A percentile compares a stretch with the other conserved stretches of the same genome.
Conservation (phyloP, 2,329 filamentous ascomycete genomes). For the Dryadomyces quercus-mongolicae region DNA sequence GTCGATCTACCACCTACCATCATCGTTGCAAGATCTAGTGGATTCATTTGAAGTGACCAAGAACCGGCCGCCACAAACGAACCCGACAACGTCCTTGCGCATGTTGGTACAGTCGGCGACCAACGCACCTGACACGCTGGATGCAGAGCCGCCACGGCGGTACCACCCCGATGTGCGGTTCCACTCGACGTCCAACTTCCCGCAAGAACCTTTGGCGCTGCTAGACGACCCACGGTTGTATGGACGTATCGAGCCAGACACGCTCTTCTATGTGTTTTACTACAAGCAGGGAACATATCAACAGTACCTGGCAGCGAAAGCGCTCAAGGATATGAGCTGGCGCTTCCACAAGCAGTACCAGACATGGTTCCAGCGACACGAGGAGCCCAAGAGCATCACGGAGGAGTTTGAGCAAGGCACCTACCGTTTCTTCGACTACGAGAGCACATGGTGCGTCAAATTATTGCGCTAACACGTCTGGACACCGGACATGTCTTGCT, state of each 20-base stretch:
- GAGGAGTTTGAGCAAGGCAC: constrained; percentile 98
- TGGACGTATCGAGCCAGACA: constrained; percentile 82
- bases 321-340: constrained; percentile 98
- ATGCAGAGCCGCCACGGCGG: constrained; percentile 70
- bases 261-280: constrained; percentile 97
- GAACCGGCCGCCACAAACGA: constrained; percentile 48
- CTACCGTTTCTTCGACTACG: constrained; percentile 98
- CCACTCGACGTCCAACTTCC: constrained; percentile 67
- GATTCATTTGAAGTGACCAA: constrained; percentile 83
- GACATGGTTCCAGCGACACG: constrained; percentile 97
- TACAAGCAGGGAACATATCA: constrained; percentile 95
- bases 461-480: no score
- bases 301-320: constrained; percentile 89
- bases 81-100: constrained; percentile 55
- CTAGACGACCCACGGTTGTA: constrained; percentile 88
- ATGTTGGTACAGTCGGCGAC: constrained; percentile 66
- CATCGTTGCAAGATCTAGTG: constrained; percentile 77
- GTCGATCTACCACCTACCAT: constrained; percentile 84
- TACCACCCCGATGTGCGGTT: constrained; percentile 78
- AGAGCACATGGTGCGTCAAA: constrained; percentile 78
- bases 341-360: constrained; percentile 99
- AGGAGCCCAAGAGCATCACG: constrained; percentile 96
- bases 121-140: constrained; percentile 60
- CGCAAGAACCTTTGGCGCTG: constrained; percentile 80
- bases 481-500: neutral